Evolutionary conservation across 1,284 basidiomycete genomes (phyloP), one percentile per base, ranked within the genome.

Genomic region (Phlebopus sp.): DNA sequence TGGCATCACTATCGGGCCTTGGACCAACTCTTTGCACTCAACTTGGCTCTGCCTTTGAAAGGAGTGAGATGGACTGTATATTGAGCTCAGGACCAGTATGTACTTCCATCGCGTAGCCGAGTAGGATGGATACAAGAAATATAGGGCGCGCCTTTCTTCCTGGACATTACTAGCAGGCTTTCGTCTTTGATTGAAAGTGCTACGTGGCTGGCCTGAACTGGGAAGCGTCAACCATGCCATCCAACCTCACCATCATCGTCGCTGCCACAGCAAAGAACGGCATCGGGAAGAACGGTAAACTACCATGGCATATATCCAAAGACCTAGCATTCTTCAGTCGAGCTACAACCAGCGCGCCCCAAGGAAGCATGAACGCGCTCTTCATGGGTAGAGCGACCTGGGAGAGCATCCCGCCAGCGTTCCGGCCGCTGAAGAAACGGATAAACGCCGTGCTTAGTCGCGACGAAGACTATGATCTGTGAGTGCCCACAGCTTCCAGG

Each of bases 301-400:
- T 99, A 27, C 95, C 96, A 50, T 99, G 97, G 97, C 78, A 82
- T 19, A 77, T 99, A 3, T 78, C 91, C 1, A 82, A 81, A 48
- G 97, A 99, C 66, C 90, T 98, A 83, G 84, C 88, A 38, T 98
- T 97, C 69, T 99, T 99, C 67, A 86, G 89, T 15, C 77, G 79
- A 39, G 84, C 84, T 49, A 95, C 92, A 4, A 79, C 79, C 2
- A 70, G 66, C 39, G 80, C 86, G 36, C 79, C 81, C 18, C 70
- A 76, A 50, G 76, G 72, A 11, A 65, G 60, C 37, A 69, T 68
- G 49, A 99, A 99, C 67, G 84, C 82, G 2, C 86, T 98, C 31
- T 74, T 99, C 50, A 99, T 99, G 97, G 97, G 97, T 5, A 77
- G 95, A 41, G 95, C 92, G 61, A 97, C 94, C 15, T 99, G 97